Percentiles rank a stretch among this genome's conserved stretches.
phyloP scores from a whole-genome alignment of 768 basidiomycete genomes.

The Plicaturopsis crispa region DNA sequence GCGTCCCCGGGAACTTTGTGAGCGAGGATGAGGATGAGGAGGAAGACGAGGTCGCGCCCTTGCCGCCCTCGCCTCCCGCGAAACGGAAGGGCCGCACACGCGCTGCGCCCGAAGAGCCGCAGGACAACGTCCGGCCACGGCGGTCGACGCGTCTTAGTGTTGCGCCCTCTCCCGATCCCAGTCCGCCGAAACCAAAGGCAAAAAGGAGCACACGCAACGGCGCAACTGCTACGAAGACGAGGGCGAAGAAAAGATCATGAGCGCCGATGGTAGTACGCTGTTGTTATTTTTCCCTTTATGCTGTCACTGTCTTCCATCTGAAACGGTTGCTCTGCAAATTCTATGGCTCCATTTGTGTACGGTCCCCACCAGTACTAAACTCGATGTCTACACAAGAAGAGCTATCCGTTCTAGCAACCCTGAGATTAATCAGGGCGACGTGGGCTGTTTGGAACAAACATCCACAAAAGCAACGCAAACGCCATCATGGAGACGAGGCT shows the following conservation, averaged over 20 bases:
- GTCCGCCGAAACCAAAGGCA: not conserved
- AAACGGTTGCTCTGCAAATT: too few relatives aligned
- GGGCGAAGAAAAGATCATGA: too few relatives aligned
- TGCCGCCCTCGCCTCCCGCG: slow-evolving; percentile 18
- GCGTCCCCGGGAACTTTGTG: slow-evolving; percentile 20
- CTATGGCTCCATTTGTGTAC: too few relatives aligned
- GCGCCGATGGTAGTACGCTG: too few relatives aligned
- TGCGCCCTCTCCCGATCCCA: not conserved
- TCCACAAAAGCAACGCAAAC: slow-evolving; percentile 34
- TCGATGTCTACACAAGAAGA: too few relatives aligned
- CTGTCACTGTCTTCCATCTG: too few relatives aligned
- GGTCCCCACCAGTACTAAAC: too few relatives aligned
- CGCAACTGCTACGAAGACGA: too few relatives aligned
- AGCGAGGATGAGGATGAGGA: slow-evolving; percentile 25
- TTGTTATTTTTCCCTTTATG: too few relatives aligned
- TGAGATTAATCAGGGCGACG: not conserved
- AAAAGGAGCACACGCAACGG: not conserved
- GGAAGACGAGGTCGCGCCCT: slow-evolving; percentile 25
- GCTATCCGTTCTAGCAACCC: too few relatives aligned
- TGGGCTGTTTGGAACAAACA: slow-evolving; percentile 25
- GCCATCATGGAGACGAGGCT: slow-evolving; percentile 34
- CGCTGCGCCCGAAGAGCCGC: too few relatives aligned
- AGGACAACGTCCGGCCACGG: slow-evolving; percentile 2
- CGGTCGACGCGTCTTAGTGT: not conserved
- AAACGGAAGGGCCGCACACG: slow-evolving; percentile 12